phyloP scores from a whole-genome alignment of 148 eudicot genomes.

The Hydrangea macrophylla region DNA sequence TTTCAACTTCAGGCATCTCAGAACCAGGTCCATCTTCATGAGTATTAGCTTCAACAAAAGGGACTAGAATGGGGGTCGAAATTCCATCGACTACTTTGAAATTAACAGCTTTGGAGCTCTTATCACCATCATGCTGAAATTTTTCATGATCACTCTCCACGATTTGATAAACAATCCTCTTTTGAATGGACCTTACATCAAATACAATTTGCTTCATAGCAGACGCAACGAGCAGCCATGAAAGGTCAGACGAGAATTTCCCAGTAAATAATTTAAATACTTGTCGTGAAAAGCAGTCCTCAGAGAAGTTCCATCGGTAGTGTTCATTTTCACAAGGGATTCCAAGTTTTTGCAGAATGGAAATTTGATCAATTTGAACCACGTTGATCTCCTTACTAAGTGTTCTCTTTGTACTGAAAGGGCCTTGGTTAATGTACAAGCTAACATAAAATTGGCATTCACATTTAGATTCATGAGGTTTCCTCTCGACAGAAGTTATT shows the following conservation, averaged over 20 bases:
- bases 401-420: constrained; percentile 34
- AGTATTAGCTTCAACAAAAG: constrained; percentile 31
- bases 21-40: constrained; percentile 14
- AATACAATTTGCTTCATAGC: constrained; percentile 54
- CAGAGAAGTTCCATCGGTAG: constrained; percentile 71
- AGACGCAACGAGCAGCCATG: constrained; percentile 84
- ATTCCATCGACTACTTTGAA: constrained; percentile 56
- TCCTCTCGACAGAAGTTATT: constrained; percentile 73
- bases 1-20: constrained; percentile 20
- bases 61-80: constrained; percentile 39
- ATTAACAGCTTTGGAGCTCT: constrained; percentile 43
- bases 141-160: constrained; percentile 37
- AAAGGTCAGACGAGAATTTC: constrained; percentile 59
- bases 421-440: constrained; percentile 48
- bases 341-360: constrained; percentile 63
- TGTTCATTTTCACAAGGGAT: constrained; percentile 50
- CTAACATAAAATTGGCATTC: constrained; percentile 61
- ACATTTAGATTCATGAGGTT: constrained; percentile 66
- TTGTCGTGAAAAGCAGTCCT: constrained; percentile 68
- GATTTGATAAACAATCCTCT: constrained; percentile 65
- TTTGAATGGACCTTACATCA: constrained; percentile 53
- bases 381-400: constrained; percentile 48
- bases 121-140: constrained; percentile 19
- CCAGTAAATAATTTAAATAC: constrained; percentile 53
- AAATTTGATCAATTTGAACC: constrained; percentile 54